These are phyloP conservation scores for Coniferiporia weirii DNA, from an alignment of 1,284 basidiomycete genomes.

Conservation along the genomic window DNA sequence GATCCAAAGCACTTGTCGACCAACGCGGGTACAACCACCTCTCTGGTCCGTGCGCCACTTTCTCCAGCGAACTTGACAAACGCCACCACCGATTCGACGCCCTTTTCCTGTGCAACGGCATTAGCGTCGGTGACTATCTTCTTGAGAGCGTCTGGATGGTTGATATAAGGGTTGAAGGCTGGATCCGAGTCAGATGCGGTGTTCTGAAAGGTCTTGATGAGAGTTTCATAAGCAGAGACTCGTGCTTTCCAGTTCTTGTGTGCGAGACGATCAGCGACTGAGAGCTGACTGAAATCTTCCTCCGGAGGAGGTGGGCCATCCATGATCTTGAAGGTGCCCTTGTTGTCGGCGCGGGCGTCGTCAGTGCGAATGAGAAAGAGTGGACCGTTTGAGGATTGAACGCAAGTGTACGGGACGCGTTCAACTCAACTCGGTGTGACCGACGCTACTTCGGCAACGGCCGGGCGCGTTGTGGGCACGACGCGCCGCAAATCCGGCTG, in stretches of 20 bases:
- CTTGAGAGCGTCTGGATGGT: conserved; percentile 74
- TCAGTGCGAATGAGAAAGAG: neutral
- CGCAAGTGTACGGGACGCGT: conserved; percentile 2
- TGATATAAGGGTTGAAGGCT: conserved; percentile 85
- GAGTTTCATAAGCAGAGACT: conserved; percentile 86
- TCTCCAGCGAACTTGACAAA: conserved; percentile 92
- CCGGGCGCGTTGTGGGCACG: neutral
- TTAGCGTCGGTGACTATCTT: conserved; percentile 90
- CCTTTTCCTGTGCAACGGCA: conserved; percentile 98
- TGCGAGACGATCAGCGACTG: conserved; percentile 77
- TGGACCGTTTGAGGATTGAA: neutral
- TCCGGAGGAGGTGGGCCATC: conserved; percentile 87
- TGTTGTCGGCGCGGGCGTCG: neutral
- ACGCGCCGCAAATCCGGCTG: too few species aligned
- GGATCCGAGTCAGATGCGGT: conserved; percentile 92
- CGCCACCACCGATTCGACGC: conserved; percentile 79
- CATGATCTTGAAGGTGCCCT: conserved; percentile 40
- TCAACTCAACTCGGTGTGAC: neutral
- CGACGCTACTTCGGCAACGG: neutral
- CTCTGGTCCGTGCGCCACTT: conserved; percentile 74
- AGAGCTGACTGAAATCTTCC: conserved; percentile 86
- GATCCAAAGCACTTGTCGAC: conserved; percentile 97
- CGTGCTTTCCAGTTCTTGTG: conserved; percentile 99
- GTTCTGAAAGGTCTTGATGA: conserved; percentile 81
- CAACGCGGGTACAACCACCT: conserved; percentile 79